A percentile compares a stretch with the other conserved stretches of the same genome.
These are phyloP conservation scores for Saraca asoca DNA, from an alignment of 331 rosid genomes.

Conservation along the genomic window DNA sequence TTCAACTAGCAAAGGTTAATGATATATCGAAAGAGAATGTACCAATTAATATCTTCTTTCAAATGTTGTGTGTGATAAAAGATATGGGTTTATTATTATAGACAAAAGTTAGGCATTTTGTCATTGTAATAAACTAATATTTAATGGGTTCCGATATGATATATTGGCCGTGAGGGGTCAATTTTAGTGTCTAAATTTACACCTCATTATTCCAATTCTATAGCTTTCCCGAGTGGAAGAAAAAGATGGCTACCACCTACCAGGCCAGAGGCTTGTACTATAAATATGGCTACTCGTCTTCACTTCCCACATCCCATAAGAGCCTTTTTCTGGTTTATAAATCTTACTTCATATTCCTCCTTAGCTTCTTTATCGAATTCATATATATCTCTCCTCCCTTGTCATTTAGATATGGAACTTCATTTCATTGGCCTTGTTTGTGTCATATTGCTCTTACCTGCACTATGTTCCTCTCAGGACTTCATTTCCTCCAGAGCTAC, in stretches of 20 bases:
- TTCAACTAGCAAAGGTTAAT: no score
- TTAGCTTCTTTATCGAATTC: slow-evolving; percentile 26
- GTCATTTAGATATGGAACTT: slow-evolving; percentile 34
- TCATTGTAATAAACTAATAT: slow-evolving; percentile 18
- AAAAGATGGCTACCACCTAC: slow-evolving; percentile 24
- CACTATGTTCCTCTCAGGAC: slow-evolving; percentile 55
- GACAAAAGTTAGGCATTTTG: slow-evolving; percentile 40
- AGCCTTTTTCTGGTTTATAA: neutral
- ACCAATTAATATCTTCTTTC: no score
- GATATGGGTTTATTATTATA: neutral
- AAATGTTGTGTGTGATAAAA: no score
- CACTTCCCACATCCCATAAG: slow-evolving; percentile 20
- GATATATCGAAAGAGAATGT: neutral
- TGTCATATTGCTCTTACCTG: slow-evolving; percentile 55
- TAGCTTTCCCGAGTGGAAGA: slow-evolving; percentile 35
- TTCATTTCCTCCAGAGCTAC: slow-evolving; percentile 74
- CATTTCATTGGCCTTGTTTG: slow-evolving; percentile 38
- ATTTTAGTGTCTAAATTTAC: slow-evolving; percentile 40
- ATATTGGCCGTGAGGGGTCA: slow-evolving; percentile 28
- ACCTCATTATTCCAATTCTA: slow-evolving; percentile 46
- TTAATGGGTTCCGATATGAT: slow-evolving; percentile 15
- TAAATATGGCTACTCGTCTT: slow-evolving; percentile 46
- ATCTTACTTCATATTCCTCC: slow-evolving; percentile 27
- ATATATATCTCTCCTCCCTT: slow-evolving; percentile 7
- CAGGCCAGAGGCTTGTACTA: slow-evolving; percentile 40